Evolutionary conservation across 2,329 filamentous ascomycete species (phyloP).

Genomic region (Periconia sp.): DNA sequence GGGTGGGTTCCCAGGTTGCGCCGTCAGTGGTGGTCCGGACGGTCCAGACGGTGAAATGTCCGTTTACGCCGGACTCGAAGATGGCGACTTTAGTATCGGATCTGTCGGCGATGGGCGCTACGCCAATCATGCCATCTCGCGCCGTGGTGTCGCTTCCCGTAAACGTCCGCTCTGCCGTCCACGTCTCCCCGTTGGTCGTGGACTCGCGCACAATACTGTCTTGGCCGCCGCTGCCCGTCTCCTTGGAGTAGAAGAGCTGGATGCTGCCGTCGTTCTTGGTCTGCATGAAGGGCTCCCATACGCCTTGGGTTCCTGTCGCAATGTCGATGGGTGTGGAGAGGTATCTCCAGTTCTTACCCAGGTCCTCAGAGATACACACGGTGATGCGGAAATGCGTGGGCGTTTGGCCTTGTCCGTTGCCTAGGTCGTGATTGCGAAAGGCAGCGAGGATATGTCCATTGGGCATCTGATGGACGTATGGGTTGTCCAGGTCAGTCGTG

Average conservation of each 20-base stretch:
- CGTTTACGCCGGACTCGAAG: slow-evolving; percentile 48
- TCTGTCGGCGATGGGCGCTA: slow-evolving; percentile 39
- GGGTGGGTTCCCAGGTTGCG: slow-evolving; percentile 45
- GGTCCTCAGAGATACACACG: slow-evolving; percentile 50
- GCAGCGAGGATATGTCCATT: slow-evolving; percentile 38
- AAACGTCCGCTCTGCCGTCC: slow-evolving; percentile 41
- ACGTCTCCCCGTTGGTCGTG: slow-evolving; percentile 49
- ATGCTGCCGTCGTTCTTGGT: slow-evolving; percentile 46
- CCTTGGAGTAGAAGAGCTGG: slow-evolving; percentile 54
- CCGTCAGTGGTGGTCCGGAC: slow-evolving; percentile 52
- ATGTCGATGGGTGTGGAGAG: slow-evolving; percentile 31
- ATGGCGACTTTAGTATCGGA: slow-evolving; percentile 47
- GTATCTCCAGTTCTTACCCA: slow-evolving; percentile 47
- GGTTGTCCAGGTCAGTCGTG: slow-evolving; percentile 31
- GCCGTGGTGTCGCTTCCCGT: slow-evolving; percentile 43
- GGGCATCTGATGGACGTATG: slow-evolving; percentile 43
- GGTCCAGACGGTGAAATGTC: slow-evolving; percentile 45
- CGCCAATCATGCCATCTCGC: slow-evolving; percentile 56
- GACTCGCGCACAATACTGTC: slow-evolving; percentile 51
- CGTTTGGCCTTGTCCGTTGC: slow-evolving; percentile 7
- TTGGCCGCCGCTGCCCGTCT: slow-evolving; percentile 49
- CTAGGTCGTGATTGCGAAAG: slow-evolving; percentile 43
- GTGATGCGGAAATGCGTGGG: slow-evolving; percentile 50
- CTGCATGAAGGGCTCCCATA: slow-evolving; percentile 57
- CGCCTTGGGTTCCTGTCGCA: slow-evolving; percentile 35